Conservation (phyloP, 1,284 basidiomycete species). For the Rhodotorula sp. region DNA sequence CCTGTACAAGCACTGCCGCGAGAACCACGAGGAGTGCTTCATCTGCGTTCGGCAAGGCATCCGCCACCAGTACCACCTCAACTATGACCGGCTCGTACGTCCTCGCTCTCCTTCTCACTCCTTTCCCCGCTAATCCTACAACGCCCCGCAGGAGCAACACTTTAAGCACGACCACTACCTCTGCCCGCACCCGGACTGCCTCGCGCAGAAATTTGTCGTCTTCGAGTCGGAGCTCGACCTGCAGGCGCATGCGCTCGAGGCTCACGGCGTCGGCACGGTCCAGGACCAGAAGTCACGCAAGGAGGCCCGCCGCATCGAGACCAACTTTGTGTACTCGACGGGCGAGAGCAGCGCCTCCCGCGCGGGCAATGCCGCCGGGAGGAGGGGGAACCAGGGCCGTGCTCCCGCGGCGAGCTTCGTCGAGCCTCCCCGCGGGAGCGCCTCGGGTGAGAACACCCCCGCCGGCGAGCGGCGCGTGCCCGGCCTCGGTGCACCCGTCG, state of each 20-base stretch:
- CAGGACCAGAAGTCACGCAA: conserved; percentile 63
- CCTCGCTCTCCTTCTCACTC: conserved; percentile 4
- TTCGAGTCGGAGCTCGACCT: conserved; percentile 86
- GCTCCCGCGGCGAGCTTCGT: conserved; percentile 31
- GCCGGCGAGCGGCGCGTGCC: conserved; percentile 48
- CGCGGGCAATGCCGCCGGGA: conserved; percentile 50
- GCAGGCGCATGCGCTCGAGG: conserved; percentile 85
- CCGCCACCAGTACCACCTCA: conserved; percentile 73
- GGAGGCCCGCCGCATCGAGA: conserved; percentile 74
- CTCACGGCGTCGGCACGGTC: conserved; percentile 66
- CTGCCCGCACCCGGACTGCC: conserved; percentile 73
- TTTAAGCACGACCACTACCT: conserved; percentile 66
- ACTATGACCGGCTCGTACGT: conserved; percentile 52
- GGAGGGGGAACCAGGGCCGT: conserved; percentile 27
- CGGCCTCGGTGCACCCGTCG: conserved; percentile 51
- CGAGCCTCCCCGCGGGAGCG: conserved; percentile 29
- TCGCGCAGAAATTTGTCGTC: conserved; percentile 90
- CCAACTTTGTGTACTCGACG: conserved; percentile 69
- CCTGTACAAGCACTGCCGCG: conserved; percentile 90
- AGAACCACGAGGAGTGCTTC: conserved; percentile 94
- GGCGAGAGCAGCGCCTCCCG: conserved; percentile 24
- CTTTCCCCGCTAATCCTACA: conserved; percentile 46
- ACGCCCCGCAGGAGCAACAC: conserved; percentile 21
- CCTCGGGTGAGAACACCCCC: background rate
- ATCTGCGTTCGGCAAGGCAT: conserved; percentile 78